Evolutionary conservation across 192 early-diverging fungal species (phyloP), one percentile per base, ranked within the genome.

Genomic region (Podila clonocystis): DNA sequence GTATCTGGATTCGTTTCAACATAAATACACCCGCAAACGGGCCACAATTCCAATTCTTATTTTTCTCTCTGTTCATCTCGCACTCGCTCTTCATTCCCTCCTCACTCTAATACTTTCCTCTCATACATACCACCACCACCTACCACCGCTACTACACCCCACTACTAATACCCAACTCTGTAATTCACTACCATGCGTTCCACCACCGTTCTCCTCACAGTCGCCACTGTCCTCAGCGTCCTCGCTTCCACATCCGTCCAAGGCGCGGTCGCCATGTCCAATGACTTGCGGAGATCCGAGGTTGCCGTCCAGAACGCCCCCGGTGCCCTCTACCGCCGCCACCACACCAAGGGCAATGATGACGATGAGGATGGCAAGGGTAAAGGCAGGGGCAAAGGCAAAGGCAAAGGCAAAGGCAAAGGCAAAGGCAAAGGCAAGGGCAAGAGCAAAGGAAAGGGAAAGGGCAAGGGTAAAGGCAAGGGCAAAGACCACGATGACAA

Each of bases 191-290:
- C 20, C n/a, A 48, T 75, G 73, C 73, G 45, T 31, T 50, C 73
- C 9, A 59, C 45, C 9, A 68, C 33, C 50, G 29, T 63, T 26
- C 41, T 75, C 38, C 61, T 69, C 8, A 66, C 62, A 61, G 63
- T 67, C 26, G 52, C 62, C 12, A 58, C 73, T 24, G 50, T 68
- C 12, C 15, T 75, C 50, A 58, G 73, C 13, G 61, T 75, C n/a
- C 66, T 75, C 17, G 73, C 50, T 2, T 55, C 67, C 29, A 52
- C 65, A 13, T 63, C 64, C 9, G 61, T 75, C 30, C 11, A 58
- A 9, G 73, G 61, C 13, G 41, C 38, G 11, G 66, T 61, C 5
- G 62, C 36, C 22, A 28, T 69, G 15, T 4, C 8, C 52, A n/a
- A 11, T 9, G 36, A 11, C 13, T 29, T 75, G 3, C 31, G 59